These are phyloP conservation scores for Atalantia buxifolia DNA, from an alignment of 345 rosid genomes.

Conservation along the genomic window DNA sequence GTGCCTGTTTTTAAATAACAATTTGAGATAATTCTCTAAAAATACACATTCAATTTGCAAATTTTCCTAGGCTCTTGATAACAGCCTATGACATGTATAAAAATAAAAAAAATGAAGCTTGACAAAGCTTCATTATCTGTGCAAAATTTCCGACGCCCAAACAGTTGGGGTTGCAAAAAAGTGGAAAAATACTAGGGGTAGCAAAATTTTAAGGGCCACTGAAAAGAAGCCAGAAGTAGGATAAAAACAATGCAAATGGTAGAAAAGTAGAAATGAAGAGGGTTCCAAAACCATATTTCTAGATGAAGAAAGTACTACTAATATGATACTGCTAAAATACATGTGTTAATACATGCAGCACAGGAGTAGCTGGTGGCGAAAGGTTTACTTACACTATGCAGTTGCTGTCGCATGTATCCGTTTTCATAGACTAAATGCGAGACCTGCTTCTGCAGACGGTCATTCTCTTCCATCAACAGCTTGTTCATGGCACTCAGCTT, in stretches of 20 bases:
- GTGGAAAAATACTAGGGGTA: neutral
- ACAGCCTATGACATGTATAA: too few species aligned
- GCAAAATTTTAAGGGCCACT: neutral
- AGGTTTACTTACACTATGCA: slow-evolving; percentile 61
- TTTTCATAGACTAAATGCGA: slow-evolving; percentile 92
- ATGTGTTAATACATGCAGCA: neutral
- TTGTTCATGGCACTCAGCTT: slow-evolving; percentile 94
- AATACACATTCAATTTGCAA: neutral
- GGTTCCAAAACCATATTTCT: neutral
- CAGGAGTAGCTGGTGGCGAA: neutral
- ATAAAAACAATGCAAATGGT: neutral
- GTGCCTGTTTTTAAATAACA: slow-evolving; percentile 42
- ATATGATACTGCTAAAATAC: neutral
- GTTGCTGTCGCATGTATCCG: slow-evolving; percentile 79
- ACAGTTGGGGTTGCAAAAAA: neutral
- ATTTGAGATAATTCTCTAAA: neutral
- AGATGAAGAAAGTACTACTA: neutral
- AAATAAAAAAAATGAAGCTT: neutral
- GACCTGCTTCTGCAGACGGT: slow-evolving; percentile 96
- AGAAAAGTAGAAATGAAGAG: neutral
- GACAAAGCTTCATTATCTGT: neutral
- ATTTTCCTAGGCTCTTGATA: neutral
- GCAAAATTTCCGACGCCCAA: neutral
- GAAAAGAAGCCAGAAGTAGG: neutral
- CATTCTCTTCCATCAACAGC: slow-evolving; percentile 98